Evolutionary conservation across 805 yeast species (phyloP).

Genomic region (Wickerhamomyces rabaulensis): DNA sequence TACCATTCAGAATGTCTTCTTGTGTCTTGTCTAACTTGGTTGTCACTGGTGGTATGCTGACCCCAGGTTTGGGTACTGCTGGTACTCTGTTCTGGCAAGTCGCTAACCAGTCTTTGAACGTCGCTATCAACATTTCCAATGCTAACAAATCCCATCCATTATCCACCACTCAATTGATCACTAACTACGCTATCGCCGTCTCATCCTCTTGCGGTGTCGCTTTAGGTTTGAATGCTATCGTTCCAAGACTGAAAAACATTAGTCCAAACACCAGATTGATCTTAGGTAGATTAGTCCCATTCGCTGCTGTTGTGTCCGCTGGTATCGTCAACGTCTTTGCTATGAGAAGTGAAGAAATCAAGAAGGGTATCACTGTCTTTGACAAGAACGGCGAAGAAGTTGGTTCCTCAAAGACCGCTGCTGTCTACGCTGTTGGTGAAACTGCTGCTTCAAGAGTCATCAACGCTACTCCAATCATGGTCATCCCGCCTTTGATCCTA

Average conservation of each 20-base stretch:
- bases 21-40: conserved; percentile 91
- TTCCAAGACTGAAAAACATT: conserved; percentile 76
- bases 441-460: conserved; percentile 94
- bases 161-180: conserved; percentile 67
- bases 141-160: conserved; percentile 94
- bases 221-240: conserved; percentile 82
- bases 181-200: conserved; percentile 84
- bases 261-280: conserved; percentile 65
- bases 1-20: conserved; percentile 97
- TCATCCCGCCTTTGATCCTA: conserved; percentile 81
- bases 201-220: conserved; percentile 95
- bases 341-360: conserved; percentile 94
- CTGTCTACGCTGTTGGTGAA: conserved; percentile 90
- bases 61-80: conserved; percentile 83
- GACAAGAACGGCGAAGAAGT: conserved; percentile 61
- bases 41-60: conserved; percentile 96
- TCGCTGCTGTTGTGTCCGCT: conserved; percentile 97
- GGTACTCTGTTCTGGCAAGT: conserved; percentile 98
- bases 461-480: conserved; percentile 98
- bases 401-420: conserved; percentile 81
- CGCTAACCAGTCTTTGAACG: conserved; percentile 94
- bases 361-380: conserved; percentile 72
- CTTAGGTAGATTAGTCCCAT: conserved; percentile 86
- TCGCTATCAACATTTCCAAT: conserved; percentile 94
- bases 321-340: conserved; percentile 94